phyloP scores from a whole-genome alignment of 2,329 filamentous ascomycete genomes.

The Diplocarpon mali region DNA sequence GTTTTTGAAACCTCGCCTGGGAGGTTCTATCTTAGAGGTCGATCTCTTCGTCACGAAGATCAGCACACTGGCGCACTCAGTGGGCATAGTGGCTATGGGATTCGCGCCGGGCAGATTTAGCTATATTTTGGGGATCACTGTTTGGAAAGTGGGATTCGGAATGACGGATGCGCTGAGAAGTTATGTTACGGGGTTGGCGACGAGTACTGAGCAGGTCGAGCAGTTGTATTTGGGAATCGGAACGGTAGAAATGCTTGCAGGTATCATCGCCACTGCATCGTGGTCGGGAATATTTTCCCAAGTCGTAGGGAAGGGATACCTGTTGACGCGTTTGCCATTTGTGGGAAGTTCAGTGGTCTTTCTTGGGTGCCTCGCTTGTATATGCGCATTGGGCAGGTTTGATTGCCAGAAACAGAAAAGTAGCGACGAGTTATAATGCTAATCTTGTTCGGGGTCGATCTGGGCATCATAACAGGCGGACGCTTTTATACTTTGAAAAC shows the following conservation, averaged over 20 bases:
- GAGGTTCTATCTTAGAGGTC: background rate
- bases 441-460: too few relatives aligned
- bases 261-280: constrained; percentile 8
- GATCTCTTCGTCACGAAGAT: constrained; percentile 11
- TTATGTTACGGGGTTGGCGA: constrained; percentile 9
- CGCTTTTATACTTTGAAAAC: background rate
- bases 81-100: constrained; percentile 6
- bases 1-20: constrained; percentile 5
- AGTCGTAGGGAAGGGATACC: constrained; percentile 7
- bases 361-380: constrained; percentile 1
- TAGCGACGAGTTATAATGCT: background rate
- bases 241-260: constrained; percentile 11
- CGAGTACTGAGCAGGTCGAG: constrained; percentile 7
- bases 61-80: background rate
- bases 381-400: constrained; percentile 7
- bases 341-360: constrained; percentile 3
- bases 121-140: constrained; percentile 4
- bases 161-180: constrained; percentile 9
- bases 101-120: constrained; percentile 6
- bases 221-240: constrained; percentile 16
- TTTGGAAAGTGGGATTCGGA: constrained; percentile 6
- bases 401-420: background rate
- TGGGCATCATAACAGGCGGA: background rate
- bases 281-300: constrained; percentile 9
- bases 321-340: constrained; percentile 9